A percentile compares a stretch with the other conserved stretches of the same genome.
Evolutionary conservation across 176 grass and related monocot genomes (phyloP).

Genomic region (Musa acuminata): DNA sequence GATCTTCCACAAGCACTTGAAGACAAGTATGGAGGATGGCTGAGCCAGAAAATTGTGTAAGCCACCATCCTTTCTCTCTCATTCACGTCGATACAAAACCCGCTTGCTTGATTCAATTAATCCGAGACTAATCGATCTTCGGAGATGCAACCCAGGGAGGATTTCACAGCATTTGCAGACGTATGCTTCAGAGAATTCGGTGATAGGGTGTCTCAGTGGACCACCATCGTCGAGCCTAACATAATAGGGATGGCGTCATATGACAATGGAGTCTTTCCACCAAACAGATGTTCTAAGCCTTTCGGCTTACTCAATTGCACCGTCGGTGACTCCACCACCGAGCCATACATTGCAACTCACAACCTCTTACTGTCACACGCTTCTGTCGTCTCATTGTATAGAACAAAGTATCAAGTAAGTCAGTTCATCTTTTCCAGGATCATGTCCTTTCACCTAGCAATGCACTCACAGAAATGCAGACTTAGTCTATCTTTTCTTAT

Average conservation of each 20-base stretch:
- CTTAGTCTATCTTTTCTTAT: neutral
- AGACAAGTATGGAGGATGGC: constrained; percentile 65
- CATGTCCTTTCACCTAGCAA: no score
- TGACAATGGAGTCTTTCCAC: constrained; percentile 27
- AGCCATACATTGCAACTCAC: constrained; percentile 51
- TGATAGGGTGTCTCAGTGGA: constrained; percentile 37
- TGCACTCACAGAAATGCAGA: no score
- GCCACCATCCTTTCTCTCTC: neutral
- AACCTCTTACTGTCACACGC: constrained; percentile 45
- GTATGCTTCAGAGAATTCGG: constrained; percentile 44
- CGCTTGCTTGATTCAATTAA: neutral
- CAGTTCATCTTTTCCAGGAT: no score
- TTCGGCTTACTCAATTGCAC: constrained; percentile 39
- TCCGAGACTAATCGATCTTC: neutral
- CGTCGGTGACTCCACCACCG: constrained; percentile 36
- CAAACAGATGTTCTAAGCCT: constrained; percentile 43
- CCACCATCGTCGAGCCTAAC: constrained; percentile 37
- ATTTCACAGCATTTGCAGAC: constrained; percentile 41
- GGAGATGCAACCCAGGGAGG: constrained; percentile 25
- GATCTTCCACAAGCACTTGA: constrained; percentile 51
- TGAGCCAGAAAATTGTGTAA: constrained; percentile 52
- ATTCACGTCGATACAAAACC: neutral
- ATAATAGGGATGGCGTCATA: constrained; percentile 11
- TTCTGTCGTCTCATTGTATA: constrained; percentile 37
- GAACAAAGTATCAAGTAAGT: constrained; percentile 42